phyloP scores from a whole-genome alignment of 176 grass and related monocot genomes.

The Olyra latifolia region DNA sequence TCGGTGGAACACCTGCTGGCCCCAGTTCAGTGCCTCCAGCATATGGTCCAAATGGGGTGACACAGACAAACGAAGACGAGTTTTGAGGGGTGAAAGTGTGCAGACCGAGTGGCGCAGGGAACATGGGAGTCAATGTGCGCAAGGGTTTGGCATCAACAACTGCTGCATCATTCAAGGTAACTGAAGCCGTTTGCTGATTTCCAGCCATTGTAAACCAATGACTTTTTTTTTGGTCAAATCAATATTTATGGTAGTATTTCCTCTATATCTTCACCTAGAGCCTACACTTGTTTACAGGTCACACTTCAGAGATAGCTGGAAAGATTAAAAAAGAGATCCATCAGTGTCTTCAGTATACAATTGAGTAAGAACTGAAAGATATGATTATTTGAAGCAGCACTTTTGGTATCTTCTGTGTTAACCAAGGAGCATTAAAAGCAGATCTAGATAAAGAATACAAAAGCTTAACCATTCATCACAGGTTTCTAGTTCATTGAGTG shows the following conservation, averaged over 20 bases:
- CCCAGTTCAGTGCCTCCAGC: conserved; percentile 36
- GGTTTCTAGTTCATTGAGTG: background rate
- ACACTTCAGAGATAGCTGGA: conserved; percentile 19
- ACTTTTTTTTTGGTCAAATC: background rate
- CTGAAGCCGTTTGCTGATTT: conserved; percentile 32
- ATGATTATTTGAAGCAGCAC: conserved; percentile 9
- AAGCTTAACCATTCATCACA: background rate
- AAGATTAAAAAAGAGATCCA: background rate
- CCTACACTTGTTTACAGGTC: conserved; percentile 10
- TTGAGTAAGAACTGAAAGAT: conserved; percentile 13
- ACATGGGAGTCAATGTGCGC: conserved; percentile 82
- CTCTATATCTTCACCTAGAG: background rate
- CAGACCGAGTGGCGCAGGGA: conserved; percentile 67
- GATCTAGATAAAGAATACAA: background rate
- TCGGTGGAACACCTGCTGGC: conserved; percentile 39
- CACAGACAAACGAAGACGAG: conserved; percentile 62
- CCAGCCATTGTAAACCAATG: conserved; percentile 45
- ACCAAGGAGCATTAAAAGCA: background rate
- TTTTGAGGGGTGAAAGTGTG: conserved; percentile 64
- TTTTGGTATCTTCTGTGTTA: background rate
- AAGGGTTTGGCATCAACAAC: conserved; percentile 81
- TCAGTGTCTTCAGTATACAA: conserved; percentile 11
- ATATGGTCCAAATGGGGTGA: conserved; percentile 69
- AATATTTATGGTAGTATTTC: conserved; percentile 16
- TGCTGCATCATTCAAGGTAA: conserved; percentile 27